These are phyloP conservation scores for sorghum (Sorghum bicolor) DNA, from an alignment of 176 grass and related monocot species.

Conservation along the genomic window DNA sequence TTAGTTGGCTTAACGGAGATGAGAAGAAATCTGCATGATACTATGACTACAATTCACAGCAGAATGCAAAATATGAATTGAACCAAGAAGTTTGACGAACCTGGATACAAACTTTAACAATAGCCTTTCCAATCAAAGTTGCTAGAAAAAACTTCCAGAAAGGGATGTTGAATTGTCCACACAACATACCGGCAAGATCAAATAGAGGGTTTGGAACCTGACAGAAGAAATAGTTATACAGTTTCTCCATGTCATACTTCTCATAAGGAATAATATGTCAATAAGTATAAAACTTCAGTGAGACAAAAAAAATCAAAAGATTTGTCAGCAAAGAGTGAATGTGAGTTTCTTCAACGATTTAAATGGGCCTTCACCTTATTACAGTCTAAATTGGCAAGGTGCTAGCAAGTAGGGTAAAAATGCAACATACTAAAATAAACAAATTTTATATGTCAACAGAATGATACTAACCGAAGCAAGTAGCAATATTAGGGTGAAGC, in stretches of 20 bases:
- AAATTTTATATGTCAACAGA: slow-evolving; percentile 6
- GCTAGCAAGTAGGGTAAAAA: background rate
- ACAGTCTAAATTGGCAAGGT: background rate
- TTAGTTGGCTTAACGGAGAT: slow-evolving; percentile 7
- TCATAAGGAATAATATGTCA: slow-evolving; percentile 15
- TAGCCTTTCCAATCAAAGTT: slow-evolving; percentile 90
- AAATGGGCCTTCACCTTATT: slow-evolving; percentile 1
- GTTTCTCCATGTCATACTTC: slow-evolving; percentile 14
- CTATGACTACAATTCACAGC: slow-evolving; percentile 8
- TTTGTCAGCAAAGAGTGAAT: slow-evolving; percentile 15
- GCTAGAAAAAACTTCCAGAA: slow-evolving; percentile 99
- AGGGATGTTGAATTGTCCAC: slow-evolving; percentile 84
- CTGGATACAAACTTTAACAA: slow-evolving; percentile 92
- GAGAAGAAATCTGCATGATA: background rate
- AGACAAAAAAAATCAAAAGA: background rate
- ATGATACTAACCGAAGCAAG: slow-evolving; percentile 90
- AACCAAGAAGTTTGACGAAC: slow-evolving; percentile 40
- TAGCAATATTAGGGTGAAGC: slow-evolving; percentile 74
- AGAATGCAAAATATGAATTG: background rate
- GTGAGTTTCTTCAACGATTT: slow-evolving; percentile 4
- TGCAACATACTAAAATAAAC: slow-evolving; percentile 16
- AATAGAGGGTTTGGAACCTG: slow-evolving; percentile 96
- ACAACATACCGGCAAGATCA: slow-evolving; percentile 88
- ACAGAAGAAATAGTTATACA: slow-evolving; percentile 25
- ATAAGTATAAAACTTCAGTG: background rate